Evolutionary conservation across 2,329 filamentous ascomycete species (phyloP).

Genomic region (Bipolaris bicolor): DNA sequence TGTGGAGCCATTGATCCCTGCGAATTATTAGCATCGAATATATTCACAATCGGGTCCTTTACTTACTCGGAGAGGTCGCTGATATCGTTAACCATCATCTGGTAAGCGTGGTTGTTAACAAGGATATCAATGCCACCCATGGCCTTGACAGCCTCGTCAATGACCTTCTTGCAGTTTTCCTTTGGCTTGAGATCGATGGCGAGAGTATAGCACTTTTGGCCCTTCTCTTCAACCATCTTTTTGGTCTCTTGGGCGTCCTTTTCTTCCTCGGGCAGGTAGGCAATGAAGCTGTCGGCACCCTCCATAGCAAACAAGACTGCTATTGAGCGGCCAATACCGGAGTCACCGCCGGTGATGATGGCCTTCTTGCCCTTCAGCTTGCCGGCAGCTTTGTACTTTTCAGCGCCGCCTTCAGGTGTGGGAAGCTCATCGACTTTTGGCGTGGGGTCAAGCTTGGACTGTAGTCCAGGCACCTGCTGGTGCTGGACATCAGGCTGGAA

Average conservation of each 20-base stretch:
- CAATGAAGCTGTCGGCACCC: conserved; percentile 75
- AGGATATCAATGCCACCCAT: conserved; percentile 76
- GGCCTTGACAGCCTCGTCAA: conserved; percentile 69
- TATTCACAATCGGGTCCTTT: no score
- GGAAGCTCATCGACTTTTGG: conserved; percentile 71
- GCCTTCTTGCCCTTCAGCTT: conserved; percentile 79
- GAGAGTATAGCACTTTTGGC: conserved; percentile 68
- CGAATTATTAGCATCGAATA: conserved; percentile 16
- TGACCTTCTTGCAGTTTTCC: conserved; percentile 71
- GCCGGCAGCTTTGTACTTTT: conserved; percentile 74
- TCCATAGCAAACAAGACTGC: conserved; percentile 82
- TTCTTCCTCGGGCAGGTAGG: conserved; percentile 77
- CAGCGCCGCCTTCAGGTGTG: conserved; percentile 68
- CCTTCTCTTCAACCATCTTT: conserved; percentile 69
- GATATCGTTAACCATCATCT: conserved; percentile 77
- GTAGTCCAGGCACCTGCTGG: conserved; percentile 60
- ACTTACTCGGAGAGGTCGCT: conserved; percentile 70
- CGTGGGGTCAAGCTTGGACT: conserved; percentile 62
- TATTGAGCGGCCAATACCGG: conserved; percentile 76
- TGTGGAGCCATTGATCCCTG: conserved; percentile 78
- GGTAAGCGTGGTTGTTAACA: conserved; percentile 74
- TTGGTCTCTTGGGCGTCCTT: conserved; percentile 77
- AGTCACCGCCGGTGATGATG: conserved; percentile 81
- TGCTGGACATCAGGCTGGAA: conserved; percentile 58
- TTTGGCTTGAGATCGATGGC: conserved; percentile 68